Base-by-base conservation (phyloP, 805 yeast genomes). In the Maudiozyma barnettii region DNA sequence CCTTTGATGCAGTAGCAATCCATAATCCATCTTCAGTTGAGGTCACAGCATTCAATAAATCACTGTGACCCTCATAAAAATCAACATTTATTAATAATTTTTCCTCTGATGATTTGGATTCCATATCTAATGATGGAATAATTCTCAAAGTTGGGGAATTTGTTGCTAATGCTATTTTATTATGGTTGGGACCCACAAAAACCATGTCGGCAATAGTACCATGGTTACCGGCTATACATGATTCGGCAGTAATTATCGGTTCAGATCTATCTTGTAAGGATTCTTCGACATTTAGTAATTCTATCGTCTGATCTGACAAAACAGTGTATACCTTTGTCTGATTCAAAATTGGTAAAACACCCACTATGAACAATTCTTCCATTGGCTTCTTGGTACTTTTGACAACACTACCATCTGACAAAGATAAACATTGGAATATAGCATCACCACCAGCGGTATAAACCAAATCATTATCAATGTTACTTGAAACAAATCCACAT, bases 1-100 rank as follows among this genome's bases (percentile, higher is more conserved):
- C 99, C 66, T 93, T 93, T 7, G 95, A 83, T 1, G 89, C 96
- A 6, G 96, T 84, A 4, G 87, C 93, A 23, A 93, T 68, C 98
- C 98, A 93, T 45, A 65, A 54, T 1, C 98, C 98, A 64, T 88
- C 93, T 19, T 67, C 69, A 0, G 93, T 78, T 1, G 81, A 75
- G 62, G 88, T 97, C 16, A 93, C 60, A 41, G 85, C 77, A 57
- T 91, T 87, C 43, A 93, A 77, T 51, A 91, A 70, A 64, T 93
- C 98, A 2, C 76, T 75, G 64, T 93, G 99, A 1, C 95, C 96
- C 50, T 83, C 84, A 51, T 77, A 74, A 9, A 85, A 66, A 21
- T 71, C 74, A 53, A 83, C 80, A 51, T 82, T 85, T n/a, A 68
- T 63, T 1, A 84, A 77, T 26, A 58, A 41, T 22, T 46, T 29